These are phyloP conservation scores for Boletus semigastroideus DNA, from an alignment of 1,284 basidiomycete species.

Conservation along the genomic window DNA sequence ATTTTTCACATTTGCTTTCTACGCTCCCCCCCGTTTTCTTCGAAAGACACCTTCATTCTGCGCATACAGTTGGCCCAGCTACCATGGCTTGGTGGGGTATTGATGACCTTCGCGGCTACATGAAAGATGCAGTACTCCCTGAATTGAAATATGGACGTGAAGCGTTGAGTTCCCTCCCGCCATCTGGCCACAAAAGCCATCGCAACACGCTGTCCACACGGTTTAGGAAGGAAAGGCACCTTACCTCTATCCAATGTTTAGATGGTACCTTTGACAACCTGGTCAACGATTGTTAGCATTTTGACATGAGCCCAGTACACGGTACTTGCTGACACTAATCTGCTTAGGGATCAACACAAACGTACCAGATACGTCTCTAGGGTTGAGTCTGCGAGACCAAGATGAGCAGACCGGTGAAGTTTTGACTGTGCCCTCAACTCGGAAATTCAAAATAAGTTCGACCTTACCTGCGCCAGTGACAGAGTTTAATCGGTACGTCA, in stretches of 20 bases:
- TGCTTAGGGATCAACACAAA: constrained; percentile 28
- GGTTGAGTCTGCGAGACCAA: constrained; percentile 25
- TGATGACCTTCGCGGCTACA: constrained; percentile 40
- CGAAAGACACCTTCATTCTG: not conserved
- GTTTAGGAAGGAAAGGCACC: constrained; percentile 36
- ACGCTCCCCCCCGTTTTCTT: not conserved
- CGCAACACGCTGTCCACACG: constrained; percentile 37
- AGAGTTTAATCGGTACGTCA: constrained; percentile 32
- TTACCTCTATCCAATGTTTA: constrained; percentile 31
- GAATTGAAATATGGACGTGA: constrained; percentile 33
- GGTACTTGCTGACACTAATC: constrained; percentile 10
- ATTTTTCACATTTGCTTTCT: not conserved
- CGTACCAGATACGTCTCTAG: constrained; percentile 31
- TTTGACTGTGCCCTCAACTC: constrained; percentile 35
- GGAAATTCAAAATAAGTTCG: constrained; percentile 28
- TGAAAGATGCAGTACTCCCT: constrained; percentile 40
- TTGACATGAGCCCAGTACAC: not conserved
- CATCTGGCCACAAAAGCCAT: constrained; percentile 38
- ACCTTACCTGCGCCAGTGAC: constrained; percentile 32
- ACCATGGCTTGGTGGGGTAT: constrained; percentile 31
- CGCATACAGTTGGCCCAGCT: not conserved
- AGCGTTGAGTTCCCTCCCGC: constrained; percentile 29
- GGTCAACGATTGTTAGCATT: constrained; percentile 30
- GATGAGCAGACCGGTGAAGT: constrained; percentile 29
- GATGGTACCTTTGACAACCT: constrained; percentile 25